Evolutionary conservation across 257 asterid genomes (phyloP).

Genomic region (Lantana camara): DNA sequence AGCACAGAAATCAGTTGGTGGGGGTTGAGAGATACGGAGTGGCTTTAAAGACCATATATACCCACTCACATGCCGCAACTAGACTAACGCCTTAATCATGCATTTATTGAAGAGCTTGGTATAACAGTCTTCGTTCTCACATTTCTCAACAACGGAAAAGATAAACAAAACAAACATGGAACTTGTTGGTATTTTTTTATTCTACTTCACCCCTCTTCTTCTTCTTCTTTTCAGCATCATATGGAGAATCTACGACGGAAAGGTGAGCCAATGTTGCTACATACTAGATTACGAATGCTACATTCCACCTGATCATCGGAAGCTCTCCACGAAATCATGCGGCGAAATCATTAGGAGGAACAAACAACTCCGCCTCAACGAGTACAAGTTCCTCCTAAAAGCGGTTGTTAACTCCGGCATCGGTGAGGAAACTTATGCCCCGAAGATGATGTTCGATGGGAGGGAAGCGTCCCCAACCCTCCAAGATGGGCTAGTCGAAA

Average conservation of each 20-base stretch:
- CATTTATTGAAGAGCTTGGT: not conserved
- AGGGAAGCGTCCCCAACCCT: conserved; percentile 57
- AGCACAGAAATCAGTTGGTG: conserved; percentile 26
- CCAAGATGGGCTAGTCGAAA: conserved; percentile 51
- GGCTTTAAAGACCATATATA: conserved; percentile 3
- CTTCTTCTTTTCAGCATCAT: conserved; percentile 39
- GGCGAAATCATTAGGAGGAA: conserved; percentile 67
- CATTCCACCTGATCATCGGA: conserved; percentile 61
- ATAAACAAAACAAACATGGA: conserved; percentile 38
- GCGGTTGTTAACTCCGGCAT: conserved; percentile 89
- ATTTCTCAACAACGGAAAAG: not conserved
- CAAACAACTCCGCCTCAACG: conserved; percentile 66
- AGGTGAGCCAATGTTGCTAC: conserved; percentile 59
- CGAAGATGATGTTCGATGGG: conserved; percentile 60
- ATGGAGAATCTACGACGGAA: conserved; percentile 30
- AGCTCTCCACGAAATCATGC: conserved; percentile 55
- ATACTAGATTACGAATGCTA: conserved; percentile 80
- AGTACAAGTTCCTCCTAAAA: conserved; percentile 72
- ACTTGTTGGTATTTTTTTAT: conserved; percentile 20
- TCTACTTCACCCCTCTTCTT: conserved; percentile 37
- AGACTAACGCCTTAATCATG: not conserved
- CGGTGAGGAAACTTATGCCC: conserved; percentile 92
- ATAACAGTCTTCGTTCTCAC: not conserved
- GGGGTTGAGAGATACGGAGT: conserved; percentile 10
- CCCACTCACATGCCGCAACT: conserved; percentile 27